Percentiles rank a stretch among this genome's conserved stretches.
Evolutionary conservation across 352 stramenopile genomes (phyloP).

Genomic region (Globisporangium spinosum): DNA sequence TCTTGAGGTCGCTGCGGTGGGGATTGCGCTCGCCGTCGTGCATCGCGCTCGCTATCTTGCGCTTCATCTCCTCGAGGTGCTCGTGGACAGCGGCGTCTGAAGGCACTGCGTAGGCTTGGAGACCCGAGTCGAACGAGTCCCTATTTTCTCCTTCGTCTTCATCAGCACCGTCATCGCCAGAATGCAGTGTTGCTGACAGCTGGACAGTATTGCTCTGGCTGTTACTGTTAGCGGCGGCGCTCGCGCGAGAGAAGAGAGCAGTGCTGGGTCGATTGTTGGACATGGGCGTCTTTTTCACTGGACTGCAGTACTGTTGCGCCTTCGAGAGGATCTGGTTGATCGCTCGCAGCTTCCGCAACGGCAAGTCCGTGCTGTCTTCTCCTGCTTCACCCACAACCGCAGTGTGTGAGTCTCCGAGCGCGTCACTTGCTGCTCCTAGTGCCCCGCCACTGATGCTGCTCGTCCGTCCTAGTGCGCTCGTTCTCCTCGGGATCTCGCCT

Average conservation of each 20-base stretch:
- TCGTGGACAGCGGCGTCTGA: constrained; percentile 19
- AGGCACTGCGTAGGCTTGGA: background rate
- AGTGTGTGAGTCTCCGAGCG: background rate
- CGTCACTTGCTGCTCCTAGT: background rate
- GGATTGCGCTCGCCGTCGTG: constrained; percentile 26
- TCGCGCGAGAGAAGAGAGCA: background rate
- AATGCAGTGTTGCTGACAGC: background rate
- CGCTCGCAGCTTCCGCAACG: constrained; percentile 44
- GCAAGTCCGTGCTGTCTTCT: constrained; percentile 9
- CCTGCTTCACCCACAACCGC: background rate
- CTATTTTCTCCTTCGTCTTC: background rate
- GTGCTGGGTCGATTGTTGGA: constrained; percentile 8
- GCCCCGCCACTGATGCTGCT: background rate
- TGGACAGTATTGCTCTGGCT: background rate
- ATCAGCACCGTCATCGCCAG: background rate
- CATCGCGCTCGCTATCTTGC: constrained; percentile 48
- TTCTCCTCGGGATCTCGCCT: background rate
- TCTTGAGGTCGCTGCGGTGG: constrained; percentile 31
- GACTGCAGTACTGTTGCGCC: constrained; percentile 32
- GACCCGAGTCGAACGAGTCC: constrained; percentile 5
- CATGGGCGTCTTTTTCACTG: background rate
- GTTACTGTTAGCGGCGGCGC: background rate
- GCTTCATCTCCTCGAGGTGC: constrained; percentile 46
- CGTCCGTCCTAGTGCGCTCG: background rate
- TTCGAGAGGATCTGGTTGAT: constrained; percentile 68